Percentiles rank a stretch among this genome's conserved stretches.
Evolutionary conservation across 345 rosid species (phyloP).

Genomic region (Citrus medica): DNA sequence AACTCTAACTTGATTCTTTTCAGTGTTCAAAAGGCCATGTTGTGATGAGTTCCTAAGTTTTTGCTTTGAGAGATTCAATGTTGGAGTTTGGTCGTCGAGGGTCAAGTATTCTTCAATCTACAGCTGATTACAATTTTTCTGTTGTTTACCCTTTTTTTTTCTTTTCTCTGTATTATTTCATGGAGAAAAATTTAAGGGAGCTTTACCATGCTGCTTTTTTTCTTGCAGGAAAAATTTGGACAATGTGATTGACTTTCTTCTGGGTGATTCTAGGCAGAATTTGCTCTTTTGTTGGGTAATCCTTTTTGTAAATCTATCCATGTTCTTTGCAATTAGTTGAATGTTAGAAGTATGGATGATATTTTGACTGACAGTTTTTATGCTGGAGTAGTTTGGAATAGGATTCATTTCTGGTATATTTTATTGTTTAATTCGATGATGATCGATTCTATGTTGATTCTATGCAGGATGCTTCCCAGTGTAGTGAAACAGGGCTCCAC

Average conservation of each 20-base stretch:
- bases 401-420: not conserved
- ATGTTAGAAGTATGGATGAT: not conserved
- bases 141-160: not conserved
- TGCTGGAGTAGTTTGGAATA: not conserved
- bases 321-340: conserved; percentile 3
- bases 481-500: conserved; percentile 48
- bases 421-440: not conserved
- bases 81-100: conserved; percentile 92
- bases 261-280: conserved; percentile 33
- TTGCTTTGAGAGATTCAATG: conserved; percentile 79
- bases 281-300: conserved; percentile 68
- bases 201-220: conserved; percentile 5
- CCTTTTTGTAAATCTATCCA: not conserved
- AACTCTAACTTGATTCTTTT: not conserved
- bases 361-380: not conserved
- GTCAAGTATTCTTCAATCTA: conserved; percentile 37
- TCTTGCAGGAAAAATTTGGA: conserved; percentile 46
- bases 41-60: conserved; percentile 57
- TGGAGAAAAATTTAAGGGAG: not conserved
- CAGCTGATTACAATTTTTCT: not conserved
- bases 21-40: conserved; percentile 83
- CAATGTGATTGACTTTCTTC: conserved; percentile 27
- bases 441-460: conserved; percentile 12
- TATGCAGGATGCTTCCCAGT: conserved; percentile 53
- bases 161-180: not conserved